Conservation (phyloP, 805 yeast species). For the Nakazawaea anatomiae region DNA sequence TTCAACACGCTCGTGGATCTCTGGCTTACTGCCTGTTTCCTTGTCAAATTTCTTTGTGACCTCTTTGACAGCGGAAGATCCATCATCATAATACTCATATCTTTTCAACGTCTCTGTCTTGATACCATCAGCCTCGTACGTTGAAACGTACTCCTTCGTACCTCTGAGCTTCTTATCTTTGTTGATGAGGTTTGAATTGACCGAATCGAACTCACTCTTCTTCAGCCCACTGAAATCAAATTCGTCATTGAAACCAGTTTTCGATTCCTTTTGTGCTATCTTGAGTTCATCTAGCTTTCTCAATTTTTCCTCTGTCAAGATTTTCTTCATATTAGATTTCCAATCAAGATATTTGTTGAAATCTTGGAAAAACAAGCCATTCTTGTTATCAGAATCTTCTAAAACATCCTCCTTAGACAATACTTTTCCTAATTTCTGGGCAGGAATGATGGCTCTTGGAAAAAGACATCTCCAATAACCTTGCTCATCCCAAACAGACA, state of each 20-base stretch:
- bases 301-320: slow-evolving; percentile 32
- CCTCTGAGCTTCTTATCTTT: slow-evolving; percentile 27
- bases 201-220: neutral
- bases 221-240: neutral
- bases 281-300: slow-evolving; percentile 11
- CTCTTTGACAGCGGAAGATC: slow-evolving; percentile 31
- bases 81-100: slow-evolving; percentile 36
- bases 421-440: slow-evolving; percentile 25
- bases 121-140: slow-evolving; percentile 35
- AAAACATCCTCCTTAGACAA: slow-evolving; percentile 58
- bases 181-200: neutral
- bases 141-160: slow-evolving; percentile 29
- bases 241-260: slow-evolving; percentile 18
- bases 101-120: slow-evolving; percentile 31
- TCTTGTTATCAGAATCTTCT: slow-evolving; percentile 32
- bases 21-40: slow-evolving; percentile 29
- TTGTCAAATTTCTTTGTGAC: slow-evolving; percentile 29
- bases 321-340: slow-evolving; percentile 49
- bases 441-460: slow-evolving; percentile 44
- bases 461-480: slow-evolving; percentile 93
- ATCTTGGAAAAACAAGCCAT: slow-evolving; percentile 59
- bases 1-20: slow-evolving; percentile 18
- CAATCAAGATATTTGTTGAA: slow-evolving; percentile 64
- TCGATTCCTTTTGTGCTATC: slow-evolving; percentile 15
- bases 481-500: slow-evolving; percentile 70